Evolutionary conservation across 2,329 filamentous ascomycete genomes (phyloP), one percentile per base, ranked within the genome.

Genomic region (Trichophyton rubrum): DNA sequence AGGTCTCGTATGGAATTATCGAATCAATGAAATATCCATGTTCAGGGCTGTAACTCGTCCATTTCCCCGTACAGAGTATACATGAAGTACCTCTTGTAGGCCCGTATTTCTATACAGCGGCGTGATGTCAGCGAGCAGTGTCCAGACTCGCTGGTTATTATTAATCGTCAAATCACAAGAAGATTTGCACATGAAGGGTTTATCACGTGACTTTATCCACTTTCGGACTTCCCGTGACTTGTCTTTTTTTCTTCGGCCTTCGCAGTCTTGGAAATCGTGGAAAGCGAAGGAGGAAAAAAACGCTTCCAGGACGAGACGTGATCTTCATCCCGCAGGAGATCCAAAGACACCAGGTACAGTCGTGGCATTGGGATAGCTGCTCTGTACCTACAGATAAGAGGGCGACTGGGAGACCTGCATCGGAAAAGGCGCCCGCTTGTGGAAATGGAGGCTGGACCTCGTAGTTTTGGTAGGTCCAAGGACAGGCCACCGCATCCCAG

Each of bases 401-500:
- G 22, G 40, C 17, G 35, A n/a, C 20, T 38, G 38, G 11, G 43
- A 24, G 30, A 27, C 33, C 56, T 30, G 56, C 58, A 40, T 40
- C 20, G 43, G 24, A 35, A 49, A 53, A n/a, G 20, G 30, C 40
- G 38, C 2, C 40, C 56, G 56, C 20, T 43, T 11, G 35, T 45
- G 40, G 56, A 60, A 27, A 66, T 65, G 64, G 64, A 64, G 56
- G 63, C 64, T 30, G 64, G 64, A 59, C 64, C 62, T 20, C 64
- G 63, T 60, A 66, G 63, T 57, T 66, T 65, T 57, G 64, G 63
- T 65, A 58, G 62, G 64, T 56, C 11, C 40, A 35, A 38, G 33
- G 40, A 17, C 38, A 27, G 45, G 49, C 56, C 47, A n/a, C 53
- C 22, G n/a, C 30, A 22, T 49, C 35, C 13, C 45, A 35, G 55